Evolutionary conservation across 108 stramenopile genomes (phyloP).

Genomic region (Skeletonema costatum): DNA sequence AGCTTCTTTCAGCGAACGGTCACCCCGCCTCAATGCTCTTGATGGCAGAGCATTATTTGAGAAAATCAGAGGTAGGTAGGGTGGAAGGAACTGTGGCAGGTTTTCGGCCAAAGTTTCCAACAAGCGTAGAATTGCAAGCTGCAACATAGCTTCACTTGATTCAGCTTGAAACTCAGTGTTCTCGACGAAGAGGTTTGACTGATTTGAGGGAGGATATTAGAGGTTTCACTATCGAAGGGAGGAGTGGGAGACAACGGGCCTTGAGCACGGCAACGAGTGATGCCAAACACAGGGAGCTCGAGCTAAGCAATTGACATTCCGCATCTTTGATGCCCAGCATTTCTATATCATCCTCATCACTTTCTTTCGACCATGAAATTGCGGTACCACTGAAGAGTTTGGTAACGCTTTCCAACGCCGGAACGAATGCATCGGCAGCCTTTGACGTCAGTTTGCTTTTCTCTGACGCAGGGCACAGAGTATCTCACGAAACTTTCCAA

Average conservation of each 20-base stretch:
- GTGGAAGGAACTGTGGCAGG: constrained; percentile 76
- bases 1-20: constrained; percentile 26
- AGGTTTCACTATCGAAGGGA: constrained; percentile 70
- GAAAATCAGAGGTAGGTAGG: constrained; percentile 71
- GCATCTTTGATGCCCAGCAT: constrained; percentile 26
- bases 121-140: constrained; percentile 59
- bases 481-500: constrained; percentile 66
- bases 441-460: constrained; percentile 25
- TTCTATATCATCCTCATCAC: constrained; percentile 5
- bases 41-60: constrained; percentile 56
- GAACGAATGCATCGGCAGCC: constrained; percentile 42
- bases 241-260: constrained; percentile 58
- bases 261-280: constrained; percentile 65
- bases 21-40: constrained; percentile 31
- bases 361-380: constrained; percentile 31
- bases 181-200: constrained; percentile 37
- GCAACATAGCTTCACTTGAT: constrained; percentile 47
- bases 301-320: constrained; percentile 51
- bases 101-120: constrained; percentile 59
- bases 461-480: constrained; percentile 43
- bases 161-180: constrained; percentile 7
- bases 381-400: constrained; percentile 32
- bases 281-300: constrained; percentile 62
- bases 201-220: constrained; percentile 47
- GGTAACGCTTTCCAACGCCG: constrained; percentile 42